A percentile compares a stretch with the other conserved stretches of the same genome.
Evolutionary conservation across 306 rosid genomes (phyloP).

Genomic region (Quercus berberidifolia): DNA sequence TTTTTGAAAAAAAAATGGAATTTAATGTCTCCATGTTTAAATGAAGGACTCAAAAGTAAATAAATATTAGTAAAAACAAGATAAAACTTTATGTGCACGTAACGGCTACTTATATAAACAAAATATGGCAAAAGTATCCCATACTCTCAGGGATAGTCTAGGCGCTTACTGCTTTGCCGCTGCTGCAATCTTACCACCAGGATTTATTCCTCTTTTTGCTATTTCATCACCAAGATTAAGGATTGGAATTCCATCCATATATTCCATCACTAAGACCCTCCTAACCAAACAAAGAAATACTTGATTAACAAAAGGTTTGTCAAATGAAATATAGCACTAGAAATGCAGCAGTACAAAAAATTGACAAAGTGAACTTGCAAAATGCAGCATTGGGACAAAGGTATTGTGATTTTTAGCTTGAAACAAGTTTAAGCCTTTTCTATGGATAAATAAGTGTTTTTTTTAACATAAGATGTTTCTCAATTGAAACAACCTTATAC

Average conservation of each 20-base stretch:
- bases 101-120: background rate
- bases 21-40: constrained; percentile 3
- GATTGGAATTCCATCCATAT: constrained; percentile 84
- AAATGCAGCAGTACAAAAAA: constrained; percentile 3
- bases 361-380: background rate
- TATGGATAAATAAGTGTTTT: background rate
- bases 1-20: background rate
- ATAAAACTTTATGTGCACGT: background rate
- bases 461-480: background rate
- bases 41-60: constrained; percentile 10
- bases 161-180: constrained; percentile 84
- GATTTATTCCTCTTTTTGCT: constrained; percentile 82
- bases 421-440: background rate
- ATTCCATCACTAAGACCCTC: constrained; percentile 91
- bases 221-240: constrained; percentile 92
- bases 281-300: constrained; percentile 43
- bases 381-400: background rate
- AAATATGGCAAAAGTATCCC: constrained; percentile 9
- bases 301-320: constrained; percentile 21
- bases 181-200: constrained; percentile 68
- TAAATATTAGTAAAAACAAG: background rate
- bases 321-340: constrained; percentile 16
- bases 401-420: background rate
- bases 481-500: background rate
- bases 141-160: constrained; percentile 16